Evolutionary conservation across 768 basidiomycete species (phyloP), one percentile per base, ranked within the genome.

Genomic region (Suillus tomentosus): DNA sequence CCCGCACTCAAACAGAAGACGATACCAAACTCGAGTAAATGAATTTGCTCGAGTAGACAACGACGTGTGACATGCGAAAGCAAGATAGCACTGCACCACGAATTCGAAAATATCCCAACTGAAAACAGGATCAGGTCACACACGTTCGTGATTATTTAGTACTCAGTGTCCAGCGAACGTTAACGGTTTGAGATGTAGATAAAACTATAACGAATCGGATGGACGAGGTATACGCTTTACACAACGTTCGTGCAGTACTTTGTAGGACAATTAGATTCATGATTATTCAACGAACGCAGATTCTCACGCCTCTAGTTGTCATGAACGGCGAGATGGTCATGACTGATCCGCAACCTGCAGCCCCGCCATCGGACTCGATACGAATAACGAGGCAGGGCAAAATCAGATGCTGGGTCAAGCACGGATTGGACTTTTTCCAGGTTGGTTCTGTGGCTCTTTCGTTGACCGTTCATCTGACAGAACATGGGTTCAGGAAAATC

Each of bases 361-460:
- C 40, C 17, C 57, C 24, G 22, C 39, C 51, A 64, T 40, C 72
- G 14, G 77, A 80, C 27, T 70, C 75, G 4, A 78, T 89, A 48
- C 80, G 87, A 14, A 84, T 90, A 58, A 85, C 87, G 4, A 78
- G 77, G 55, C 77, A 81, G 43, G 86, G 86, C 3, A 88, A 87
- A 68, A 78, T 90, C 45, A 78, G 78, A 27, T 61, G 72, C 5
- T 89, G 81, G 77, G 81, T 89, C 39, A 69, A 82, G 37, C 81
- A 80, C 65, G 84, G 84, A 9, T 78, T 90, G 0, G 76, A 82
- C 42, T 84, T 81, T 66, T 76, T 89, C 19, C 73, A 87, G 75
- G 87, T 85, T 54, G 58, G 79, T 75, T 43, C 3, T 36, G n/a
- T 45, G 19, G 63, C 59, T 64, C 42, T 55, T 27, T 1, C 14